Evolutionary conservation across 192 early-diverging fungal genomes (phyloP).

Genomic region (Entrophospora sp.): DNA sequence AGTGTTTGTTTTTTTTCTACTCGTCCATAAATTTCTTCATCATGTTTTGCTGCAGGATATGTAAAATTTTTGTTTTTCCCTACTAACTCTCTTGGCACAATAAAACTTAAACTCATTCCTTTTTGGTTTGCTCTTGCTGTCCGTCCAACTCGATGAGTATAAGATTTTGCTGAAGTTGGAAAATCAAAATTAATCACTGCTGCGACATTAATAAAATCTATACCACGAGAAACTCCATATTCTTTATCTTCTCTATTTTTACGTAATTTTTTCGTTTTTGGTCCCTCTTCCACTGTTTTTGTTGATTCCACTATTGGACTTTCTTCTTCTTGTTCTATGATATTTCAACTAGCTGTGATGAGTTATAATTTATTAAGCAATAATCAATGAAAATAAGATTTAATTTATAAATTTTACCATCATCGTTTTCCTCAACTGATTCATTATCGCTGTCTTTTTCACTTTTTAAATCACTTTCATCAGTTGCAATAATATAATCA

Average conservation of each 20-base stretch:
- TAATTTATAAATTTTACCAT: constrained; percentile 17
- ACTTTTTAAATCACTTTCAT: constrained; percentile 67
- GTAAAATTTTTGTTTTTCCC: constrained; percentile 25
- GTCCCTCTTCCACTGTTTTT: constrained; percentile 23
- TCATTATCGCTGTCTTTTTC: constrained; percentile 57
- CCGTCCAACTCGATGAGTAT: constrained; percentile 90
- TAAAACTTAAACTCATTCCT: constrained; percentile 85
- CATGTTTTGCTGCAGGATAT: constrained; percentile 30
- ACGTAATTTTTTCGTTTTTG: constrained; percentile 36
- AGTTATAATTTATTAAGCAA: too few species aligned
- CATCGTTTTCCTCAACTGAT: constrained; percentile 35
- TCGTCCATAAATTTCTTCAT: constrained; percentile 64
- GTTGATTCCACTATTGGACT: constrained; percentile 7
- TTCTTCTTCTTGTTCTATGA: constrained; percentile 26
- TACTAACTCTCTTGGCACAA: constrained; percentile 47
- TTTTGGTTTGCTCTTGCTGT: constrained; percentile 86
- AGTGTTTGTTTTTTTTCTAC: constrained; percentile 62
- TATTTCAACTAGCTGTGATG: constrained; percentile 21
- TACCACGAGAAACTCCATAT: constrained; percentile 92
- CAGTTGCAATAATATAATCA: constrained; percentile 93
- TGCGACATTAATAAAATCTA: constrained; percentile 89
- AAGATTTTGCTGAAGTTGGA: constrained; percentile 73
- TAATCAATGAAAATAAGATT: background rate
- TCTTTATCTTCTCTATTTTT: constrained; percentile 62
- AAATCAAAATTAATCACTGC: constrained; percentile 98